Base-by-base conservation (phyloP, 805 yeast genomes). In the Kazachstania martiniae region DNA sequence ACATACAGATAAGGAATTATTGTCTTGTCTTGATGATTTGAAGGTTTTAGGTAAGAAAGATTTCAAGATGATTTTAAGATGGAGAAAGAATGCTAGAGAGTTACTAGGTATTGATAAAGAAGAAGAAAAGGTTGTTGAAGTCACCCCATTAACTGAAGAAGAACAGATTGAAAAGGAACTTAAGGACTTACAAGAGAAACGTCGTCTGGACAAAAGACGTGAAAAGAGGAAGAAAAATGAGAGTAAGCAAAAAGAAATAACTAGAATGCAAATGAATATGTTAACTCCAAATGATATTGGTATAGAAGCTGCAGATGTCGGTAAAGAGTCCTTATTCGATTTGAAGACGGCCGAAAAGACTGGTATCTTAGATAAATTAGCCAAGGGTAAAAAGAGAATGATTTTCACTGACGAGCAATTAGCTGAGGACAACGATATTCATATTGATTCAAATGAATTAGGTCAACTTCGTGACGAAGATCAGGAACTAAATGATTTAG, bases 201-300 rank as follows among this genome's bases (percentile, higher is more conserved):
- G 81, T 42, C 69, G 74, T 44, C 68, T 76, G 42, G 73, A 74
- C 44, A 61, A 60, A 29, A 87, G 78, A 57, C 75, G 96, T 51
- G 94, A 80, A 44, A 83, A 77, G 58, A 77, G 95, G 56, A 75
- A 68, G 46, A 71, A 72, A 34, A 86, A 91, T 54, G 95, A 87
- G 59, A 43, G 58, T 40, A 85, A 84, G 50, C 95, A 85, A 55
- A 83, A 81, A 57, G 96, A 89, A 53, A 72, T 89, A 29, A 66
- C 70, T 30, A 74, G 97, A 63, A 78, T 85, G 82, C 96, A 91
- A 62, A 78, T 91, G 89, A 84, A 83, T 57, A 87, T 91, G 95
- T 65, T 82, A 37, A 83, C 95, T 5, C 95, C 94, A 50, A 73
- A 70, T 63, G 94, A 86, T 50, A 76, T 91, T 41, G 96, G 97